phyloP scores from a whole-genome alignment of 2,329 filamentous ascomycete genomes.

The Xylariaceae sp. region DNA sequence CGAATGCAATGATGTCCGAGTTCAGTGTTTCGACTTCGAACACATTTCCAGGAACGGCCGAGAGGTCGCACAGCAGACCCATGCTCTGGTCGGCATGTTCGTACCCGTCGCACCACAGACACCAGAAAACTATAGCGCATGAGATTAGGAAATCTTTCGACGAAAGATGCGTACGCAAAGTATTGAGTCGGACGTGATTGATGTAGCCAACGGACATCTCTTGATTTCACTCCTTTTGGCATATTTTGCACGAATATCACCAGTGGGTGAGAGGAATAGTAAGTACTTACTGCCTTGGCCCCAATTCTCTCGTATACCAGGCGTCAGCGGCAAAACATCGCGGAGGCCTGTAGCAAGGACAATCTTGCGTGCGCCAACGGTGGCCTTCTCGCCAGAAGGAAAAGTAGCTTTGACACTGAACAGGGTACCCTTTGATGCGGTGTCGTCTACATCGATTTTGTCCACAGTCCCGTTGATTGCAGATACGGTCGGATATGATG shows the following conservation, averaged over 20 bases:
- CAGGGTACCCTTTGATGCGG: constrained; percentile 8
- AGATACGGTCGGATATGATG: constrained; percentile 45
- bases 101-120: constrained; percentile 56
- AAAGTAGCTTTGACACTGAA: constrained; percentile 42
- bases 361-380: constrained; percentile 48
- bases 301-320: constrained; percentile 52
- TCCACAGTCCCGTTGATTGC: constrained; percentile 52
- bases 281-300: constrained; percentile 41
- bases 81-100: constrained; percentile 58
- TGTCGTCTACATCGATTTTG: constrained; percentile 34
- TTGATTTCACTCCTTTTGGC: not conserved
- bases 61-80: constrained; percentile 47
- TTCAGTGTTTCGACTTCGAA: constrained; percentile 54
- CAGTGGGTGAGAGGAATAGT: constrained; percentile 35
- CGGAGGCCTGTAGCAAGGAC: constrained; percentile 55
- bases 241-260: constrained; percentile 47
- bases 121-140: not conserved
- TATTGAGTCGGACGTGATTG: too few species aligned
- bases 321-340: constrained; percentile 52
- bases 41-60: constrained; percentile 41
- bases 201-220: not conserved
- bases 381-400: constrained; percentile 22
- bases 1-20: constrained; percentile 52
- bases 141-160: too few species aligned
- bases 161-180: too few species aligned